These are phyloP conservation scores for Geranomyces variabilis DNA, from an alignment of 192 early-diverging fungal genomes.

Conservation along the genomic window DNA sequence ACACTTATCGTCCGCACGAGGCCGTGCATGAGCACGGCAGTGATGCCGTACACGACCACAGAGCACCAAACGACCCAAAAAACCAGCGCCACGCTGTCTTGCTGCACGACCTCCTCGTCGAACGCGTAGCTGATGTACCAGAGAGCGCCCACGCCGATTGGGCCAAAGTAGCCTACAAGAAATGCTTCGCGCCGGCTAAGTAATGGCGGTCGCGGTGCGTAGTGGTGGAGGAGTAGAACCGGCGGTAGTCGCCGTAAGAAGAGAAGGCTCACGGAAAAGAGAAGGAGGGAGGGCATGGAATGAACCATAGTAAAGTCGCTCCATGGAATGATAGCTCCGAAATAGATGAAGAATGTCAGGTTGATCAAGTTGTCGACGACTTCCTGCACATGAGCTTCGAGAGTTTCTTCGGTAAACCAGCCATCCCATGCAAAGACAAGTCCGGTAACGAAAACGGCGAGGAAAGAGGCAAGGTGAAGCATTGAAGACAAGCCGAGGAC, in stretches of 20 bases:
- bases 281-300: slow-evolving; percentile 42
- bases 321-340: slow-evolving; percentile 37
- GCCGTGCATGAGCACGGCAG: slow-evolving; percentile 70
- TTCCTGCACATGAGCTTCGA: slow-evolving; percentile 86
- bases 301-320: background rate
- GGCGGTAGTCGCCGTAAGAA: slow-evolving; percentile 74
- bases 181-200: slow-evolving; percentile 71
- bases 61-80: slow-evolving; percentile 71
- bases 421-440: slow-evolving; percentile 80
- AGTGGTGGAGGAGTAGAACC: slow-evolving; percentile 61
- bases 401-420: slow-evolving; percentile 84
- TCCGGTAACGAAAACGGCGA: slow-evolving; percentile 76
- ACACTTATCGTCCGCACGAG: slow-evolving; percentile 23
- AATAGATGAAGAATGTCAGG: slow-evolving; percentile 82
- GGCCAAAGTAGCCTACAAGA: slow-evolving; percentile 90
- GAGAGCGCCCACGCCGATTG: slow-evolving; percentile 73
- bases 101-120: slow-evolving; percentile 5
- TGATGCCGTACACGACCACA: slow-evolving; percentile 80
- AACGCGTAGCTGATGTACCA: slow-evolving; percentile 56
- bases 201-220: slow-evolving; percentile 55
- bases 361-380: slow-evolving; percentile 87
- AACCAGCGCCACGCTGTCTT: slow-evolving; percentile 25
- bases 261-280: slow-evolving; percentile 66
- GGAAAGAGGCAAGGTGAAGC: slow-evolving; percentile 60
- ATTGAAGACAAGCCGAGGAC: slow-evolving; percentile 26